Evolutionary conservation across 2,329 filamentous ascomycete genomes (phyloP), one percentile per base, ranked within the genome.

Genomic region (Macrophomina phaseolina): DNA sequence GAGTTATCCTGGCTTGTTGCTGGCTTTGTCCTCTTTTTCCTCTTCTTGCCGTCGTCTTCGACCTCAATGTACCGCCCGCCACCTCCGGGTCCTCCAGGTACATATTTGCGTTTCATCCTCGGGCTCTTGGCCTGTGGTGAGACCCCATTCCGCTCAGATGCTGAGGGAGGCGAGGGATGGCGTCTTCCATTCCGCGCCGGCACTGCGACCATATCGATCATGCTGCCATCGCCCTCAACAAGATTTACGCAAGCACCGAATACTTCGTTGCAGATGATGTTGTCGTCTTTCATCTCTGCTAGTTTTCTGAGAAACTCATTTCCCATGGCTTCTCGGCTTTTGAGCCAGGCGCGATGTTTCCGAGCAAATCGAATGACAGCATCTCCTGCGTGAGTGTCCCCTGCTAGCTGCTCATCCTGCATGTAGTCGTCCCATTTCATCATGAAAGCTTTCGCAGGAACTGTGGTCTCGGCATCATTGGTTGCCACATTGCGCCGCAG

Each of bases 351-450:
- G 11, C 66, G 65, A 28, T 76, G 68, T 38, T 70, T 68, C n/a
- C 73, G 70, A 4, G 72, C 69, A 48, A 83, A 83, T 1, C 81
- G 75, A 7, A 82, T 70, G 0, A 82, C 45, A 1, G 77, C 75
- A 34, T 81, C 79, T 30, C 76, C 72, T 0, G 75, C 67, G 45
- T 80, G 74, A 5, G 73, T 46, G 30, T 79, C 76, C 4, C 73
- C 74, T 0, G 73, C 70, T 4, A 80, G 65, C 32, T 73, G 70
- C 66, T 83, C 81, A 6, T 73, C 68, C 42, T 74, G 71, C 66
- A 82, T 72, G 62, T 79, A 77, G 1, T 67, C 68, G 58, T 83
- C 79, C 45, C 76, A 80, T 14, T 73, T 62, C 34, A 72, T 73
- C 40, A 80, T 71, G 67, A 83, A 81, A 0, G 71, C 70, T 46